phyloP scores from a whole-genome alignment of 257 asterid genomes.

The Solanum arcanum region DNA sequence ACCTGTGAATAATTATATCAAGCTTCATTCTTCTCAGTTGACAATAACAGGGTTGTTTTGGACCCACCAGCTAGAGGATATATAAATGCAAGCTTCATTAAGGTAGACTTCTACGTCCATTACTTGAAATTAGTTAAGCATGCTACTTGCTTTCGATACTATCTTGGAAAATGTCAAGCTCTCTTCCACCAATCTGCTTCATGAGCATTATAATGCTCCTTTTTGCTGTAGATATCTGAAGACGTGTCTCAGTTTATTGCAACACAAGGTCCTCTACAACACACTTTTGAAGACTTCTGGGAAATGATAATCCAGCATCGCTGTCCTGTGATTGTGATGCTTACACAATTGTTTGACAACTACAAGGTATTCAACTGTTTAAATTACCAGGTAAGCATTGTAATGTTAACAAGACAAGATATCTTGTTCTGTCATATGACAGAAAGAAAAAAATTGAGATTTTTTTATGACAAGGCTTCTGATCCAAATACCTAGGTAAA shows the following conservation, averaged over 20 bases:
- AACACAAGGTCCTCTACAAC: conserved; percentile 89
- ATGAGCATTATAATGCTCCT: conserved; percentile 1
- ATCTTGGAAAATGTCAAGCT: neutral
- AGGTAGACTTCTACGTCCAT: conserved; percentile 21
- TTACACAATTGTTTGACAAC: conserved; percentile 69
- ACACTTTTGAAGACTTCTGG: conserved; percentile 88
- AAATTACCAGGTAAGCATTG: neutral
- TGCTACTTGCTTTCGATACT: neutral
- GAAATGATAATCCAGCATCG: conserved; percentile 75
- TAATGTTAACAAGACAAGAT: neutral
- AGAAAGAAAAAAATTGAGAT: neutral
- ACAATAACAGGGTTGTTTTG: conserved; percentile 69
- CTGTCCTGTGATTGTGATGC: conserved; percentile 84
- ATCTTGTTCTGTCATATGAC: neutral
- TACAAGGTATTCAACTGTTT: conserved; percentile 36
- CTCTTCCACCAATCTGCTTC: neutral
- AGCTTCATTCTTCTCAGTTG: conserved; percentile 41
- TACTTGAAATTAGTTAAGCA: neutral
- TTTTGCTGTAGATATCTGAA: conserved; percentile 50
- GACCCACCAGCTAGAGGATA: conserved; percentile 67
- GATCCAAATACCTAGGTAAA: neutral
- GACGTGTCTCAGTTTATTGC: conserved; percentile 70
- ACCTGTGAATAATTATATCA: neutral
- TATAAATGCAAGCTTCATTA: conserved; percentile 75
- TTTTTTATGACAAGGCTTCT: neutral